Evolutionary conservation across 345 rosid genomes (phyloP).

Genomic region (Corymbia maculata): DNA sequence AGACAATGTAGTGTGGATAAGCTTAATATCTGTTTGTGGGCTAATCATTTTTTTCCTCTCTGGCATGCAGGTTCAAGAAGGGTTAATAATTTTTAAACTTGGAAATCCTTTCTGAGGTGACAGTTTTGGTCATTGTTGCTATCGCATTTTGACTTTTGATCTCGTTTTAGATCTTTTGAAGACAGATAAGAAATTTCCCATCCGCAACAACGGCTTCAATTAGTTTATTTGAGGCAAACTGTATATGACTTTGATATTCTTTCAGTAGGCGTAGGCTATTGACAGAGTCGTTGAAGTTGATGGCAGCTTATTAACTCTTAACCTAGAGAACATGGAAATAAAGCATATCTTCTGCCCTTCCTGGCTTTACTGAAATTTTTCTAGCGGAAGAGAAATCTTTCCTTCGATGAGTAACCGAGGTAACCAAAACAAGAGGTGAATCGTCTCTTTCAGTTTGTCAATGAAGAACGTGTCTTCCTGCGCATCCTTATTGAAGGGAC

Average conservation of each 20-base stretch:
- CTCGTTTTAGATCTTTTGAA: background rate
- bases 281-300: background rate
- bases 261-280: background rate
- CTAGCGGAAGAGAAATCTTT: background rate
- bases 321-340: background rate
- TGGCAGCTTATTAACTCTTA: background rate
- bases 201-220: background rate
- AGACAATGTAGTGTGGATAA: background rate
- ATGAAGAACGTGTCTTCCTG: background rate
- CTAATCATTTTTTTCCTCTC: background rate
- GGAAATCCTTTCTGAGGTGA: background rate
- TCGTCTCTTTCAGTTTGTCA: background rate
- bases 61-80: background rate
- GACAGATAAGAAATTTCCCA: background rate
- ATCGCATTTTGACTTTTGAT: background rate
- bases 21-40: background rate
- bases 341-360: background rate
- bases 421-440: background rate
- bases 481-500: background rate
- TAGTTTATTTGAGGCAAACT: background rate
- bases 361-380: background rate
- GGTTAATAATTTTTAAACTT: background rate
- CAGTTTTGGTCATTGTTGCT: background rate
- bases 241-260: background rate
- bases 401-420: background rate